Conservation (phyloP, 1,284 basidiomycete species). For the Malassezia yamatoensis region DNA sequence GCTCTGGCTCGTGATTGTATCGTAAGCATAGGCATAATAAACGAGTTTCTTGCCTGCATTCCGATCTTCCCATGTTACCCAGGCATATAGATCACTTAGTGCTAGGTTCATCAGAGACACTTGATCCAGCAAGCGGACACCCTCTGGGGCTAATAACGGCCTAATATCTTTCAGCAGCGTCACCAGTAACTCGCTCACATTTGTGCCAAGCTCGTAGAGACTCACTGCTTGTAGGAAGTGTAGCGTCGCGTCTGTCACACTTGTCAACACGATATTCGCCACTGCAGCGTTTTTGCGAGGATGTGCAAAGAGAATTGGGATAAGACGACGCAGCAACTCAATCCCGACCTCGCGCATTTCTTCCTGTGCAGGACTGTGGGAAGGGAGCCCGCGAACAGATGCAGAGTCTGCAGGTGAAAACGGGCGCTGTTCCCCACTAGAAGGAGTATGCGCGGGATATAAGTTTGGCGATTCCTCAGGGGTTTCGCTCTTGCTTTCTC, state of each 20-base stretch:
- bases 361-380: neutral
- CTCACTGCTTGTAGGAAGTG: slow-evolving; percentile 7
- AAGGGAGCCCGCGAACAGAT: too few relatives aligned
- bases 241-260: slow-evolving; percentile 7
- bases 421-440: too few relatives aligned
- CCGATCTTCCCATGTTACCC: neutral
- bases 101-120: neutral
- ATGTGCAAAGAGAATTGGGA: slow-evolving; percentile 4
- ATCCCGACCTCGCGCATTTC: neutral
- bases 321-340: neutral
- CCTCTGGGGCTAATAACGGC: neutral
- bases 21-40: slow-evolving; percentile 8
- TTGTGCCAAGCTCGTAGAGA: neutral
- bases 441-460: too few relatives aligned
- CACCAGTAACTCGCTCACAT: neutral
- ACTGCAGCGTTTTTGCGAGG: neutral
- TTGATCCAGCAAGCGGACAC: neutral
- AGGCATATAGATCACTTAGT: slow-evolving; percentile 5
- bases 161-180: slow-evolving; percentile 1
- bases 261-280: neutral
- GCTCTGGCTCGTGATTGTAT: neutral
- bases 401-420: too few relatives aligned
- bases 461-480: too few relatives aligned
- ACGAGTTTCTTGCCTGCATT: slow-evolving; percentile 4
- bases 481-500: too few relatives aligned